phyloP scores from a whole-genome alignment of 1,284 basidiomycete species.

The Rhodotorula sp. region DNA sequence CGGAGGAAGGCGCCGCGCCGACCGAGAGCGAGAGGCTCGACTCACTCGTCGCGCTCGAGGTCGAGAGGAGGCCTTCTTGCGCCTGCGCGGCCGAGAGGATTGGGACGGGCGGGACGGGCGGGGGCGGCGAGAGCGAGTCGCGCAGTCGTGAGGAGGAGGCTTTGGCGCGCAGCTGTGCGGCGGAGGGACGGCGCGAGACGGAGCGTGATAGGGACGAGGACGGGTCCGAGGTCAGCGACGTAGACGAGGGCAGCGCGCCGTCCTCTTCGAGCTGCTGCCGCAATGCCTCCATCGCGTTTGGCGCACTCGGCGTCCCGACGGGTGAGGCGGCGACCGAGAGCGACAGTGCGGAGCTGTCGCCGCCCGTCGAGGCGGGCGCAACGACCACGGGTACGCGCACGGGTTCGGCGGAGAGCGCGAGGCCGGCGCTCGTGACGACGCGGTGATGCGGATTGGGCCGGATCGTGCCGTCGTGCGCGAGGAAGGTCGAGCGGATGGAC shows the following conservation, averaged over 20 bases:
- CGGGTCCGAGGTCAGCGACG: background rate
- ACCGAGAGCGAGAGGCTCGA: background rate
- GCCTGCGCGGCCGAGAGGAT: background rate
- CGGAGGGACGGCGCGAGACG: conserved; percentile 11
- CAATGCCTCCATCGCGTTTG: conserved; percentile 13
- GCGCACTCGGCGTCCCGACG: background rate
- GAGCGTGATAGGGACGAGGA: background rate
- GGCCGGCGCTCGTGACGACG: conserved; percentile 28
- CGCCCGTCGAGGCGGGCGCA: background rate
- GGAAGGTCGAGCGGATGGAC: conserved; percentile 80
- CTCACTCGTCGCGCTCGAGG: conserved; percentile 7
- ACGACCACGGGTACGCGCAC: background rate
- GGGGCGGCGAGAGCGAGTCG: conserved; percentile 2
- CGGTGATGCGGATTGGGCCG: conserved; percentile 40
- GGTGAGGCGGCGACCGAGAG: background rate
- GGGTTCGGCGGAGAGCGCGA: conserved; percentile 35
- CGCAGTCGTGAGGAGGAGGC: conserved; percentile 14
- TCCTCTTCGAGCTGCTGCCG: conserved; percentile 5
- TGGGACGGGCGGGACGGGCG: conserved; percentile 2
- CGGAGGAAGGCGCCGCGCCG: background rate
- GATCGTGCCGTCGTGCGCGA: conserved; percentile 48
- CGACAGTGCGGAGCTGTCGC: background rate
- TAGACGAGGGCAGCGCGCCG: background rate
- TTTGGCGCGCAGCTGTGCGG: conserved; percentile 13
- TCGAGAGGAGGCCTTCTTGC: background rate